Percentiles rank a stretch among this genome's conserved stretches.
Evolutionary conservation across 441 rosid genomes (phyloP).

Genomic region (Oxalis stricta): DNA sequence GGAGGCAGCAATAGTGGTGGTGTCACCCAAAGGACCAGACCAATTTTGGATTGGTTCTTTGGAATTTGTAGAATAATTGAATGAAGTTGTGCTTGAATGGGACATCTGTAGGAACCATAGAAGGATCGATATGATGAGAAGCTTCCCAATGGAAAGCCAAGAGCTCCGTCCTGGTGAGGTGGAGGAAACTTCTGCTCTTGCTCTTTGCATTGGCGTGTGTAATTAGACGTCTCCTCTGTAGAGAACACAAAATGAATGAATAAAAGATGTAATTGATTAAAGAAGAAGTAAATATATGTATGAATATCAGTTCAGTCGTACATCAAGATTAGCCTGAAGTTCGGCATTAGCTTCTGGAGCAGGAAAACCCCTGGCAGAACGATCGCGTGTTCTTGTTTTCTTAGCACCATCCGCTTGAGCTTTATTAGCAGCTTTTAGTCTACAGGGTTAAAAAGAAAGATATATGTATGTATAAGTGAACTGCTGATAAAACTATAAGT

Average conservation of each 20-base stretch:
- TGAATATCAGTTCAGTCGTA: slow-evolving; percentile 12
- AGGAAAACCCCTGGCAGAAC: slow-evolving; percentile 25
- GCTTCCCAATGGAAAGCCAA: slow-evolving; percentile 33
- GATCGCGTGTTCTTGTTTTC: slow-evolving; percentile 30
- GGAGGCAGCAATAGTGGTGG: slow-evolving; percentile 16
- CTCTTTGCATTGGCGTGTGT: slow-evolving; percentile 47
- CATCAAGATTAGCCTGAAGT: slow-evolving; percentile 39
- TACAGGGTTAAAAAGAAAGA: no score
- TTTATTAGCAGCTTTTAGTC: slow-evolving; percentile 32
- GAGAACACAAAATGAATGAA: neutral
- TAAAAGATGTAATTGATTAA: neutral
- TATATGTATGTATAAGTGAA: no score
- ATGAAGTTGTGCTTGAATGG: slow-evolving; percentile 37
- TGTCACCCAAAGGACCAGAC: slow-evolving; percentile 33
- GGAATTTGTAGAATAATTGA: slow-evolving; percentile 24
- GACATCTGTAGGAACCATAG: slow-evolving; percentile 27
- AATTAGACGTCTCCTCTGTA: slow-evolving; percentile 36
- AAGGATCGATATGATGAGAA: slow-evolving; percentile 32
- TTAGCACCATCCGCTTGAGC: slow-evolving; percentile 23
- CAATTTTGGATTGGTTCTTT: slow-evolving; percentile 31
- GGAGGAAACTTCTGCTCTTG: slow-evolving; percentile 46
- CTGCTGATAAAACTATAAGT: no score
- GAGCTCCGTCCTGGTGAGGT: slow-evolving; percentile 38
- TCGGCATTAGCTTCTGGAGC: slow-evolving; percentile 46
- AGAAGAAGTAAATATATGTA: neutral